Evolutionary conservation across 805 yeast species (phyloP).

Genomic region (Alloascoidea hylecoeti): DNA sequence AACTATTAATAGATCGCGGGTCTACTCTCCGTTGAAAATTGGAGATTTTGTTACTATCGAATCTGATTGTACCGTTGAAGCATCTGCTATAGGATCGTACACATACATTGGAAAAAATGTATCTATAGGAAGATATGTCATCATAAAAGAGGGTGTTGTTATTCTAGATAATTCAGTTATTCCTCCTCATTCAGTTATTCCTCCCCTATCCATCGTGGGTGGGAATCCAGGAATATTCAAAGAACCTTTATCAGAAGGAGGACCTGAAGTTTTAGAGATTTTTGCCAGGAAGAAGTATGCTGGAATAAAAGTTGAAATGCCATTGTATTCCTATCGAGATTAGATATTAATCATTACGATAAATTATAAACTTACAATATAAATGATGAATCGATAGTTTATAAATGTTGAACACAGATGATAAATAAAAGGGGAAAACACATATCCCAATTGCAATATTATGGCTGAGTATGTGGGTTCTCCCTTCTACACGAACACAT

Average conservation of each 20-base stretch:
- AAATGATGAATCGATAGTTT: no score
- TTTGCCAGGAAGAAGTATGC: slow-evolving; percentile 14
- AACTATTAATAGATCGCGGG: slow-evolving; percentile 1
- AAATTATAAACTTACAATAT: no score
- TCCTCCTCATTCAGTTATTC: slow-evolving; percentile 20
- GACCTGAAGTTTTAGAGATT: slow-evolving; percentile 15
- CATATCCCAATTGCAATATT: no score
- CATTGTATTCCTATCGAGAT: background rate
- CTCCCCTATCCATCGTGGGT: slow-evolving; percentile 16
- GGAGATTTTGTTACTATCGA: slow-evolving; percentile 23
- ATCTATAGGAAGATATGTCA: slow-evolving; percentile 18
- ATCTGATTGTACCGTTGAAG: slow-evolving; percentile 13
- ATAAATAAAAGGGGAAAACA: no score
- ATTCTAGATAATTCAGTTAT: slow-evolving; percentile 16
- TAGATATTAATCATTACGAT: no score
- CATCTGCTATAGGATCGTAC: slow-evolving; percentile 22
- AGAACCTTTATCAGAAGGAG: slow-evolving; percentile 16
- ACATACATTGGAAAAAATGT: slow-evolving; percentile 20
- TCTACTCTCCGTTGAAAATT: slow-evolving; percentile 18
- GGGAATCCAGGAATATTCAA: slow-evolving; percentile 14
- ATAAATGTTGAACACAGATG: no score
- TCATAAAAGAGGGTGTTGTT: slow-evolving; percentile 22
- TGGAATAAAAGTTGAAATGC: slow-evolving; percentile 2
- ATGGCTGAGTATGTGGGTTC: no score
- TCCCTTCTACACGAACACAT: no score